phyloP scores from a whole-genome alignment of 805 yeast genomes.

The Saccharomycopsis olivae region DNA sequence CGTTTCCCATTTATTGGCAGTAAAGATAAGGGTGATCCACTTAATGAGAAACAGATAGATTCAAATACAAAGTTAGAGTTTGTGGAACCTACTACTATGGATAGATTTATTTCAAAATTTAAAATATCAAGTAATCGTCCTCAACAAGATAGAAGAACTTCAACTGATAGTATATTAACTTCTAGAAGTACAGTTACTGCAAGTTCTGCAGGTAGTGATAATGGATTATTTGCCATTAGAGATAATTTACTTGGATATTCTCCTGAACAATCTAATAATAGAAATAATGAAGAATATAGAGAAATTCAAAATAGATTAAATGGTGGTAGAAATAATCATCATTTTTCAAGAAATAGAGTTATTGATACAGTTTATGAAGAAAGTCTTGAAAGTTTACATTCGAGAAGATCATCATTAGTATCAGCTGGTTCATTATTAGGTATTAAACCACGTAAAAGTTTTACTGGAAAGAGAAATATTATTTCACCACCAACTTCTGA shows the following conservation, averaged over 20 bases:
- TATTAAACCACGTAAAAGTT: neutral
- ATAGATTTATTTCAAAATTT: neutral
- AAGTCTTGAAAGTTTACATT: constrained; percentile 7
- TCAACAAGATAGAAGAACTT: neutral
- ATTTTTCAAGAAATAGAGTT: constrained; percentile 10
- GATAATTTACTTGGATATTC: constrained; percentile 11
- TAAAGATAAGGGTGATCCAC: neutral
- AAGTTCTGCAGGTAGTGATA: constrained; percentile 7
- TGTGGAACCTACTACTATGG: too few relatives aligned
- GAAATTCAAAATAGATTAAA: too few relatives aligned
- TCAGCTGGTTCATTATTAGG: neutral
- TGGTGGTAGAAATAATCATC: neutral
- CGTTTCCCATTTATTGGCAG: neutral
- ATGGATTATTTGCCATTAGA: constrained; percentile 16
- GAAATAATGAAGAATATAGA: too few relatives aligned
- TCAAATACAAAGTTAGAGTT: neutral
- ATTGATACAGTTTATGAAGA: constrained; percentile 19
- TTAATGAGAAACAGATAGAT: too few relatives aligned
- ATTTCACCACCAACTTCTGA: neutral
- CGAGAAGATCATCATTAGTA: neutral
- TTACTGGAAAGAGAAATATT: neutral
- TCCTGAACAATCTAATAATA: neutral
- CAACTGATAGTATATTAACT: neutral
- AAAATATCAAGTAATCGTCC: neutral
- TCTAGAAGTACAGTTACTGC: neutral